Evolutionary conservation across 345 rosid genomes (phyloP).

Genomic region (Ailanthus altissimus): DNA sequence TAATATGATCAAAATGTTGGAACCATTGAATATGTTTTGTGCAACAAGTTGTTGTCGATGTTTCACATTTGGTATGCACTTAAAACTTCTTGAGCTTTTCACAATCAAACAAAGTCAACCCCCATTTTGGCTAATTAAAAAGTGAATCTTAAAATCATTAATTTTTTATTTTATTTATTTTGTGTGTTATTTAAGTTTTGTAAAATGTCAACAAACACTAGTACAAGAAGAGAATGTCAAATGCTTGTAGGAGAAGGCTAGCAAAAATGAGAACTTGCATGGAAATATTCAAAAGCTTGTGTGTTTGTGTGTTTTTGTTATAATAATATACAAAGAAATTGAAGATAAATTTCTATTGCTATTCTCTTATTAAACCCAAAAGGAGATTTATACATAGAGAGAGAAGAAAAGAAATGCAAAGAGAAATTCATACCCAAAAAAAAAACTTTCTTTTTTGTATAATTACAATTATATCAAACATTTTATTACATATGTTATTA

Average conservation of each 20-base stretch:
- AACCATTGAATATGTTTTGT: slow-evolving; percentile 15
- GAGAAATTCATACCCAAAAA: too few relatives aligned
- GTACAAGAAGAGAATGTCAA: background rate
- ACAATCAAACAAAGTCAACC: slow-evolving; percentile 3
- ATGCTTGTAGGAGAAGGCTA: background rate
- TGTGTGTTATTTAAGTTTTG: background rate
- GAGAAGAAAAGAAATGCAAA: too few relatives aligned
- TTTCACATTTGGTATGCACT: slow-evolving; percentile 9
- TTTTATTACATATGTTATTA: too few relatives aligned
- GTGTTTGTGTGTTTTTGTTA: background rate
- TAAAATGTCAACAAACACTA: slow-evolving; percentile 10
- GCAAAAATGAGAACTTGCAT: background rate
- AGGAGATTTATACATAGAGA: too few relatives aligned
- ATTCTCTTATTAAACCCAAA: background rate
- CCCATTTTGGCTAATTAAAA: background rate
- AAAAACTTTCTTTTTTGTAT: too few relatives aligned
- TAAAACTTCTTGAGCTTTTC: background rate
- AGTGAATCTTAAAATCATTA: too few relatives aligned
- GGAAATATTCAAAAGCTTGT: background rate
- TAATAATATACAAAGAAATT: background rate
- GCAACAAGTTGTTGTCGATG: slow-evolving; percentile 3
- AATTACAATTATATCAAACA: too few relatives aligned
- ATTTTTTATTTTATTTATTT: too few relatives aligned
- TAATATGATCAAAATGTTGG: background rate
- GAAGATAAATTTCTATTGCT: too few relatives aligned